Base-by-base conservation (phyloP, 1,284 basidiomycete species). In the Microbotryum scabiosae region DNA sequence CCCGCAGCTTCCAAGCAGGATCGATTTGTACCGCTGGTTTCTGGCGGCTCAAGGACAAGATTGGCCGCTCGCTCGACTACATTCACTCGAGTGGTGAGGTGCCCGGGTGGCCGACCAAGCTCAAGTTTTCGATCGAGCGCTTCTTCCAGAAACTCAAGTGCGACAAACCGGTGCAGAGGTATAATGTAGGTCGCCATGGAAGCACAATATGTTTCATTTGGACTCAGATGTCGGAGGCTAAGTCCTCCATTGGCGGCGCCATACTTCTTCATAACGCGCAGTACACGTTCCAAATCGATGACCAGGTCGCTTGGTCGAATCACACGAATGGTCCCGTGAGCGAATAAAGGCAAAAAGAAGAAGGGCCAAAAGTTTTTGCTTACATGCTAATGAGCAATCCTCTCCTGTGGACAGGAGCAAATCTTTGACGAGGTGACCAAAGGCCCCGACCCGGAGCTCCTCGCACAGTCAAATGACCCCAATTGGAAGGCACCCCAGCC, bases 21-120 rank as follows among this genome's bases (percentile, higher is more conserved):
- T 82, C 82, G 1, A 82, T 87, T 58, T 81, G 81, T 65, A 78
- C 86, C 14, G 78, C 85, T 64, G 85, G 85, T 81, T 84, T 82
- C 66, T 90, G 88, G 88, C 78, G 87, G 25, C 78, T 89, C 73
- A 71, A 80, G 60, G 87, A 88, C 74, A 88, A 89, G 75, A 81
- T 88, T 59, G 87, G 86, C 10, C 75, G 84, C 70, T 78, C 83
- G 5, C 75, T 89, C 23, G 84, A 87, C 50, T 82, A 87, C 60
- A 87, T 90, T 53, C 87, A 90, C 72, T 75, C 78, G 51, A 77
- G 78, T 54, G 85, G 86, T 5, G 74, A 83, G 57, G 86, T 88
- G 18, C 85, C 85, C 44, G 82, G 82, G 74, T 88, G 85, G 72
- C 75, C 80, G 69, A 80, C 81, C 64, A 87, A 84, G 72, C 76